Base-by-base conservation (phyloP, 148 eudicot genomes). In the Spergularia marina region DNA sequence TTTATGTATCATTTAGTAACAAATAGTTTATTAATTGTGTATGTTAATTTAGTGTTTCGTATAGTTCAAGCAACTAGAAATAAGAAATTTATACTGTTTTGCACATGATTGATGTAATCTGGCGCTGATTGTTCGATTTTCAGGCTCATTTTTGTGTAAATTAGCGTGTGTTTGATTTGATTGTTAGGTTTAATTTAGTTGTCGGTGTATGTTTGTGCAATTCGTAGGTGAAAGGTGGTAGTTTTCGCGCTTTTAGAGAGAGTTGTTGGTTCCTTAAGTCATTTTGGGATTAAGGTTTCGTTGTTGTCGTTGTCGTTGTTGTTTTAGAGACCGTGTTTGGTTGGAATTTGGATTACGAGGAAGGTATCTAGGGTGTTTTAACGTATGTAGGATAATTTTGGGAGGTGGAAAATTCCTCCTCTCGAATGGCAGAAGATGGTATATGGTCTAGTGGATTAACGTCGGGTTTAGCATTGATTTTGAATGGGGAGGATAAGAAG, bases 401-500 rank as follows among this genome's bases (percentile, higher is more conserved):
- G 80, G 83, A 80, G 83, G 83, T 72, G 76, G 69, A 15, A 66
- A 16, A 65, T 56, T 65, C 76, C 77, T 70, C 77, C 83, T 79
- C 74, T 44, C 71, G 60, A 66, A 94, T 91, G 97, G 97, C 85
- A 53, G 97, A 91, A 76, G 92, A 91, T 51, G 79, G 86, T 88
- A 80, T 84, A 41, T 79, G 88, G 76, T 64, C 77, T 75, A 84
- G 83, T 70, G 91, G 97, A 72, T 80, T 88, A 77, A 82, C 91
- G 72, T 87, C 97, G 44, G 98, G 98, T 16, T 82, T 94, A 82
- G 97, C 97, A 39, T 76, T 90, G 55, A 82, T 91, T 18, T 69
- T 94, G 68, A 86, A 90, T 60, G 90, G 84, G 44, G 80, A 89
- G 39, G 89, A 84, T 49, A 82, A 76, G 77, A 87, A 68, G 66